These are phyloP conservation scores for Azolla pinnata DNA, from an alignment of 75 land plant species.

Conservation along the genomic window DNA sequence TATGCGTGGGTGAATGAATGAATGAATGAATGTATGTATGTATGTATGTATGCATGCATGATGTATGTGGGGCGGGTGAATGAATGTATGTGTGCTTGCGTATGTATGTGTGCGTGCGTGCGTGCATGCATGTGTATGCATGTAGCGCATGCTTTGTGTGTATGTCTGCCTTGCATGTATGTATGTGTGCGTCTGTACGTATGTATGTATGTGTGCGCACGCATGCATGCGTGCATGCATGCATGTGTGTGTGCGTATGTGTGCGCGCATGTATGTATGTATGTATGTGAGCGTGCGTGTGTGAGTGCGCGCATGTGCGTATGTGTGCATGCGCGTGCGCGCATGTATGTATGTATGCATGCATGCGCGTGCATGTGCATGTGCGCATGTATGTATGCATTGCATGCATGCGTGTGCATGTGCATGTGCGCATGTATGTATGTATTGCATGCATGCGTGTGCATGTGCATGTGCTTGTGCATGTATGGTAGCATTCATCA, in stretches of 20 bases:
- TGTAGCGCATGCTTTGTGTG: not conserved
- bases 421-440: too few species aligned
- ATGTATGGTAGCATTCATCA: too few species aligned
- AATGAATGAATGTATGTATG: not conserved
- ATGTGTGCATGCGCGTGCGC: not conserved
- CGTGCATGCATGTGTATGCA: not conserved
- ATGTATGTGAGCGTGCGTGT: not conserved
- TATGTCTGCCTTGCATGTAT: not conserved
- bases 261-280: not conserved
- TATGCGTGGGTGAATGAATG: not conserved
- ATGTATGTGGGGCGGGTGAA: not conserved
- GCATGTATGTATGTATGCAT: too few species aligned
- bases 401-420: too few species aligned
- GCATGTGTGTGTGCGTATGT: not conserved
- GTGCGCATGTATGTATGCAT: too few species aligned
- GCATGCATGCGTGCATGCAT: not conserved
- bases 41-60: not conserved
- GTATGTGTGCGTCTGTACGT: not conserved
- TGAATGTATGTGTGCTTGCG: not conserved
- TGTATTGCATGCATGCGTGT: too few species aligned
- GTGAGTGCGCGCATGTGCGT: not conserved
- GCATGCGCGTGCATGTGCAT: too few species aligned
- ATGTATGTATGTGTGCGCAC: not conserved
- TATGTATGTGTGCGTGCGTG: not conserved
- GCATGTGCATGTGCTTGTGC: too few species aligned